These are phyloP conservation scores for Emericellopsis cladophorae DNA, from an alignment of 2,329 filamentous ascomycete species.

Conservation along the genomic window DNA sequence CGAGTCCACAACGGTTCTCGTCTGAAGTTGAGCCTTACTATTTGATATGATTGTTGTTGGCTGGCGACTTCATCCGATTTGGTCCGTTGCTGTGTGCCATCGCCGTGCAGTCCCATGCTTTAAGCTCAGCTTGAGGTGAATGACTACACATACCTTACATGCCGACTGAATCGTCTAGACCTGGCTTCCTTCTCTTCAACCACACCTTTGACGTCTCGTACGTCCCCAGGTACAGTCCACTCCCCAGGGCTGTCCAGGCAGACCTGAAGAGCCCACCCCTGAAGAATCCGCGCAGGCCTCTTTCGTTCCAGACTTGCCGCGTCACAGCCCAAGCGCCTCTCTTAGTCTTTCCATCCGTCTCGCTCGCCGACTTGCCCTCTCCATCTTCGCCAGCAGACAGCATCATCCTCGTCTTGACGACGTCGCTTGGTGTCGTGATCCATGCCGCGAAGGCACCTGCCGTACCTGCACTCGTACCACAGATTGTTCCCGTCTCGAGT, in stretches of 20 bases:
- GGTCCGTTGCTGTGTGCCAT: no score
- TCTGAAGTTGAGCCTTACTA: no score
- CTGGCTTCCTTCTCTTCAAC: constrained; percentile 31
- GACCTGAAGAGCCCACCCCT: constrained; percentile 61
- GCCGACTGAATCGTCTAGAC: constrained; percentile 21
- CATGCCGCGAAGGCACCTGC: constrained; percentile 66
- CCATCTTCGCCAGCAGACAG: constrained; percentile 33
- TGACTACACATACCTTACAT: constrained; percentile 5
- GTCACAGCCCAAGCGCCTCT: constrained; percentile 44
- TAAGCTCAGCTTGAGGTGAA: no score
- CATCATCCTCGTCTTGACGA: constrained; percentile 87
- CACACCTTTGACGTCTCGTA: constrained; percentile 71
- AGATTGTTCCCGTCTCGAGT: constrained; percentile 56
- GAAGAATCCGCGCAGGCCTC: constrained; percentile 64
- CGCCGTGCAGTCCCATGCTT: no score
- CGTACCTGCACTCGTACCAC: constrained; percentile 58
- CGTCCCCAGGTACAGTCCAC: constrained; percentile 72
- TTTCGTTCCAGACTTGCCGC: constrained; percentile 49
- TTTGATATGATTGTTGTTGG: no score
- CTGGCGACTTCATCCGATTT: no score
- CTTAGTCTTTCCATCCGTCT: constrained; percentile 3
- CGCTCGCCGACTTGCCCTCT: not conserved
- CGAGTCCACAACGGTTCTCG: no score
- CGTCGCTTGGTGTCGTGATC: constrained; percentile 80
- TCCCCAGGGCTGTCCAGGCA: constrained; percentile 71